Percentiles rank a stretch among this genome's conserved stretches.
These are phyloP conservation scores for Eleusine indica DNA, from an alignment of 176 grass and related monocot genomes.

Conservation along the genomic window DNA sequence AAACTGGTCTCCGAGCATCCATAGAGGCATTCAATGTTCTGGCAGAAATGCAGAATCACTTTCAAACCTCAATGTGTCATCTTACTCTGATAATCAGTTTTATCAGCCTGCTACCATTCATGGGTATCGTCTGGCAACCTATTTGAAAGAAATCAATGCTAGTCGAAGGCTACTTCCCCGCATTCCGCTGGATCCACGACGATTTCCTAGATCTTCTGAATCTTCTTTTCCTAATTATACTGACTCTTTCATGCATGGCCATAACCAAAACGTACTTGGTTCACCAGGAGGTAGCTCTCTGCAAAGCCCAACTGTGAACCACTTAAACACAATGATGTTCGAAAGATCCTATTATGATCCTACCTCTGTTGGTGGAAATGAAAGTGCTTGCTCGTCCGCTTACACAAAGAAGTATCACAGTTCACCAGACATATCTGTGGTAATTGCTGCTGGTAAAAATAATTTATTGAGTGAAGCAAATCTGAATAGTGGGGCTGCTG, in stretches of 20 bases:
- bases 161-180: conserved; percentile 39
- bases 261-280: conserved; percentile 37
- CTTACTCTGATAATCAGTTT: conserved; percentile 47
- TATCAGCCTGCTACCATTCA: conserved; percentile 78
- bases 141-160: conserved; percentile 55
- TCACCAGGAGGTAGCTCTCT: conserved; percentile 40
- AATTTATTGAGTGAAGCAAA: conserved; percentile 47
- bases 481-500: background rate
- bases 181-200: conserved; percentile 36
- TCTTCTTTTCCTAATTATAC: conserved; percentile 34
- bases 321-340: conserved; percentile 18
- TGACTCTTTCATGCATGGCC: conserved; percentile 33
- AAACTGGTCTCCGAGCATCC: conserved; percentile 52
- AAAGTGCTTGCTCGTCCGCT: conserved; percentile 31
- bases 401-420: conserved; percentile 72
- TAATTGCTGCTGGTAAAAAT: conserved; percentile 53
- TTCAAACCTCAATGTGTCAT: conserved; percentile 44
- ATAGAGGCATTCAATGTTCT: background rate
- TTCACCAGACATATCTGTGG: conserved; percentile 62
- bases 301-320: conserved; percentile 40
- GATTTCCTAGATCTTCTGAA: conserved; percentile 42
- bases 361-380: conserved; percentile 42
- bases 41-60: conserved; percentile 37
- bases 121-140: conserved; percentile 66
- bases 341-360: conserved; percentile 53